Base-by-base conservation (phyloP, 2,329 filamentous ascomycete species). In the Clonostachys rosea region DNA sequence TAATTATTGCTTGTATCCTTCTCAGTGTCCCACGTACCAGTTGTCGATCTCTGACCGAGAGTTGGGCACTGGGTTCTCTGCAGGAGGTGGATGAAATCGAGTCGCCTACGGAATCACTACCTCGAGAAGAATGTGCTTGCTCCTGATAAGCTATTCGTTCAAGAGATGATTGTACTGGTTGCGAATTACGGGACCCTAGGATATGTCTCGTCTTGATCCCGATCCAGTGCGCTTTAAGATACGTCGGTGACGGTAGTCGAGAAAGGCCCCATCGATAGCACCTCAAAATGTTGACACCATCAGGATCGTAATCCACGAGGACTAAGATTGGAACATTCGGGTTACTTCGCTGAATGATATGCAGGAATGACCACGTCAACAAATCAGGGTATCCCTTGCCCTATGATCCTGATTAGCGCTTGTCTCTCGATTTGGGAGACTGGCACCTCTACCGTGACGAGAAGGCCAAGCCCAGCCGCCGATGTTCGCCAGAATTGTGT, bases 311-410 rank as follows among this genome's bases (percentile, higher is more conserved):
- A 56, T 95, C 89, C 2, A 88, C 76, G 1, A 94, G 68, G 0
- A 75, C 79, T 45, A 81, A 75, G 7, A 89, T 77, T 3, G 80
- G 78, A 18, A 86, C 63, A 1, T 63, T 59, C 0, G 78, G 76
- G 17, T 67, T 68, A 9, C 61, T 63, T 0, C 55, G 60, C 36
- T 77, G 73, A 2, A 90, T 47, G 12, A 71, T 60, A 40, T 74
- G 72, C 2, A 92, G 66, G 46, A 92, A 84, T 14, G 74, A 73
- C 8, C 86, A 74, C 0, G 87, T 90, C 2, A 78, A 75, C 43
- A 92, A 68, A 55, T 94, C 89, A 0, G 89, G 88, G 57, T 90
- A 94, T 3, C 89, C 89, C 71, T 91, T 94, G 1, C 83, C 89
- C 85, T 90, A 46, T 4, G 3, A 7, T 40, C 6, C 37, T 14